Evolutionary conservation across 208 protist genomes (phyloP).

Genomic region (Crithidia thermophila): DNA sequence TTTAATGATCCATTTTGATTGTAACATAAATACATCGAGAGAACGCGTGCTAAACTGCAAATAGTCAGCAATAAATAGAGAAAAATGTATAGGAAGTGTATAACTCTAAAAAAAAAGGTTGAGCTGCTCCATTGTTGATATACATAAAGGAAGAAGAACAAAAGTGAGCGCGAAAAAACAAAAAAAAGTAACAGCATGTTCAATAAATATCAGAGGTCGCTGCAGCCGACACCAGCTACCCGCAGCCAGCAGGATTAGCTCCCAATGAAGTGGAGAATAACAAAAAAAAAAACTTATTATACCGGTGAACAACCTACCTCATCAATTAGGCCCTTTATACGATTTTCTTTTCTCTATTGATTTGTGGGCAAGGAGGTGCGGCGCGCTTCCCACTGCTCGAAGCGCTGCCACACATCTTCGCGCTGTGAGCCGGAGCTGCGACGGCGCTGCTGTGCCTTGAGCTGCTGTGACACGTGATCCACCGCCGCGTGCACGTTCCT

Average conservation of each 20-base stretch:
- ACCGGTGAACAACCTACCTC: neutral
- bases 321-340: neutral
- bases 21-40: too few species aligned
- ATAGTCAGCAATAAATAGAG: too few species aligned
- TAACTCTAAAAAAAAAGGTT: neutral
- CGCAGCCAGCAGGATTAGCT: too few species aligned
- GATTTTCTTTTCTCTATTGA: neutral
- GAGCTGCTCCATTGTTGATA: conserved; percentile 10
- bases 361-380: conserved; percentile 14
- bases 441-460: conserved; percentile 26
- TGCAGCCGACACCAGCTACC: too few species aligned
- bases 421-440: conserved; percentile 14
- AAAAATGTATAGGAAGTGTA: neutral
- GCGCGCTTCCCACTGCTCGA: conserved; percentile 68
- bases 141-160: neutral
- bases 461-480: conserved; percentile 26
- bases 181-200: conserved; percentile 4
- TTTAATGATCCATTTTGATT: too few species aligned
- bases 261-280: too few species aligned
- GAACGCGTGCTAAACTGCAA: too few species aligned
- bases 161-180: conserved; percentile 14
- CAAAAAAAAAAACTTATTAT: too few species aligned
- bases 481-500: conserved; percentile 43
- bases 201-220: too few species aligned
- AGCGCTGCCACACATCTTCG: conserved; percentile 56